Base-by-base conservation (phyloP, 495 filamentous ascomycete genomes). In the Neurospora sp. region DNA sequence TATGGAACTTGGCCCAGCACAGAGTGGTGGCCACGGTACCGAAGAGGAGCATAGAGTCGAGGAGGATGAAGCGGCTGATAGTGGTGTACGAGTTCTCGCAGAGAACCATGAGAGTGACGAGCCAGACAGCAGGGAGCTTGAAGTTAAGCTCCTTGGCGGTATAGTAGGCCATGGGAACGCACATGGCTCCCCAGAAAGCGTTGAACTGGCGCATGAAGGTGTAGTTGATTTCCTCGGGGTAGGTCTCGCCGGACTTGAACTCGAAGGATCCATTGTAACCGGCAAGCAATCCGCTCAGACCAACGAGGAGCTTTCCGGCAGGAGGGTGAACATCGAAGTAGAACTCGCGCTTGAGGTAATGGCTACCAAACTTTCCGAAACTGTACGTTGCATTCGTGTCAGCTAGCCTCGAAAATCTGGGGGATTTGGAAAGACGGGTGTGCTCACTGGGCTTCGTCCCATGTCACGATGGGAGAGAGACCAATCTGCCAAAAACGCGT, bases 231-330 rank as follows among this genome's bases (percentile, higher is more conserved):
- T 98, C 94, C 74, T 89, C 87, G 2, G 96, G 96, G 78, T 99
- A 99, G 61, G 87, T 92, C 81, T 98, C 96, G 76, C 96, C 96
- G 35, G 95, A 98, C 81, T 99, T 99, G 89, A 99, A 99, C 81
- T 98, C 96, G 83, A 99, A 99, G 1, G 96, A 97, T 41, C 96
- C 96, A 87, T 99, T 99, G 86, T 99, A 99, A 70, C 95, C 95
- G 42, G 96, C 96, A 71, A 99, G 85, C 77, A 94, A 95, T 76
- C 96, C 96, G 14, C 96, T 98, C 71, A 99, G 87, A 65, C 96
- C 96, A 74, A 99, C 96, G 35, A 99, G 88, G 88, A 99, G 98
- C 86, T 99, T 99, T 78, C 96, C 96, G 65, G 98, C 88, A 65
- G 96, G 96, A 70, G 96, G 96, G 81, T 80, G 83, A 41, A 98